A percentile compares a stretch with the other conserved stretches of the same genome.
These are phyloP conservation scores for Boletus subparvulus DNA, from an alignment of 768 basidiomycete genomes.

Conservation along the genomic window DNA sequence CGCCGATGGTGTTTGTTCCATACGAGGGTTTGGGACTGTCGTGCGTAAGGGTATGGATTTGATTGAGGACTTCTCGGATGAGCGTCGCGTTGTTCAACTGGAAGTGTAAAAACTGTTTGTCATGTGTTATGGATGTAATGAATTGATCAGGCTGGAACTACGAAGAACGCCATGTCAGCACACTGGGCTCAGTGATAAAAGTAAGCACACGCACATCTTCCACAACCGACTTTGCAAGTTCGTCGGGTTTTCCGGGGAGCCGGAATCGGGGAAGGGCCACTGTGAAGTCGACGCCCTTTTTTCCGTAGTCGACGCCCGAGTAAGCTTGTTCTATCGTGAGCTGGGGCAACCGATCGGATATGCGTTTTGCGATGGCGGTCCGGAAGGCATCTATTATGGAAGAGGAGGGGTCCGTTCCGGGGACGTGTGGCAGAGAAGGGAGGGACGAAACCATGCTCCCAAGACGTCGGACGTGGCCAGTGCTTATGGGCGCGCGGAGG, in stretches of 20 bases:
- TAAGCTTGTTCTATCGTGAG: conserved; percentile 78
- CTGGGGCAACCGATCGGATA: conserved; percentile 62
- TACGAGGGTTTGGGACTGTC: conserved; percentile 64
- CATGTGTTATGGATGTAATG: conserved; percentile 64
- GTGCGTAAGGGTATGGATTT: conserved; percentile 73
- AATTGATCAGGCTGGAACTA: conserved; percentile 87
- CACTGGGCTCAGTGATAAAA: background rate
- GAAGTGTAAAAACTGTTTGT: conserved; percentile 85
- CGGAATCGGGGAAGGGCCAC: conserved; percentile 91
- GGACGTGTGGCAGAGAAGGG: conserved; percentile 41
- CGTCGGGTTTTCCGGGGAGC: conserved; percentile 78
- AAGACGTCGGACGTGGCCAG: conserved; percentile 3
- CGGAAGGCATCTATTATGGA: conserved; percentile 77
- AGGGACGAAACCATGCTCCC: conserved; percentile 32
- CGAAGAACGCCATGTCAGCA: background rate
- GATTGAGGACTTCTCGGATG: conserved; percentile 62
- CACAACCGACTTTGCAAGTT: conserved; percentile 71
- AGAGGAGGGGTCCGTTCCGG: conserved; percentile 59
- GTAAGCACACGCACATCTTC: conserved; percentile 52
- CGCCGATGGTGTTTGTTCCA: conserved; percentile 74
- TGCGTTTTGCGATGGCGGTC: conserved; percentile 71
- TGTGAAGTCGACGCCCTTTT: conserved; percentile 92
- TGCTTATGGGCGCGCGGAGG: background rate
- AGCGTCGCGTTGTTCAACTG: conserved; percentile 65
- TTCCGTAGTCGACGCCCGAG: conserved; percentile 82